Percentiles rank a stretch among this genome's conserved stretches.
phyloP scores from a whole-genome alignment of 495 filamentous ascomycete genomes.

The Neurospora terricola region DNA sequence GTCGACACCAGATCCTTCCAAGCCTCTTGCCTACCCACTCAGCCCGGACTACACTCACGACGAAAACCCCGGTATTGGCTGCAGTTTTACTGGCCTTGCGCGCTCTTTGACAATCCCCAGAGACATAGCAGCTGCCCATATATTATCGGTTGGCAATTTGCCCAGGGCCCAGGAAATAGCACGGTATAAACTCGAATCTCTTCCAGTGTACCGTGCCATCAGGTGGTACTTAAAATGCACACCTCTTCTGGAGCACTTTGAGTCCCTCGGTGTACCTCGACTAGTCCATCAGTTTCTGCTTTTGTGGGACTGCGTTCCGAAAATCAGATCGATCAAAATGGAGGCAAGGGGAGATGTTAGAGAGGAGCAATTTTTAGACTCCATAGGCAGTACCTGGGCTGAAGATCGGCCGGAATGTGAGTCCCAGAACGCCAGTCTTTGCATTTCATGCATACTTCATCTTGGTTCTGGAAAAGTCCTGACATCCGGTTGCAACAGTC shows the following conservation, averaged over 20 bases:
- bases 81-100: fast-evolving
- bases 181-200: not conserved
- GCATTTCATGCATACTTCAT: not conserved
- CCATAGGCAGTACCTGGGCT: not conserved
- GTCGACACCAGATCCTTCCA: not conserved
- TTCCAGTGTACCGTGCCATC: not conserved
- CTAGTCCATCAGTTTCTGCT: not conserved
- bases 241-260: not conserved
- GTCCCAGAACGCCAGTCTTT: fast-evolving
- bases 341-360: not conserved
- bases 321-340: not conserved
- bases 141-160: not conserved
- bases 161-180: not conserved
- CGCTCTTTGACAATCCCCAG: not conserved
- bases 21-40: not conserved
- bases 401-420: not conserved
- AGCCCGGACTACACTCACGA: not conserved
- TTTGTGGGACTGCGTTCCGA: not conserved
- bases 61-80: not conserved
- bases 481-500: not conserved
- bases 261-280: not conserved
- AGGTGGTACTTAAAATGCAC: not conserved
- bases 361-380: not conserved
- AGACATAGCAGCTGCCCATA: not conserved
- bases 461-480: not conserved